These are phyloP conservation scores for Zizania latifolia DNA, from an alignment of 176 grass and related monocot species.

Conservation along the genomic window DNA sequence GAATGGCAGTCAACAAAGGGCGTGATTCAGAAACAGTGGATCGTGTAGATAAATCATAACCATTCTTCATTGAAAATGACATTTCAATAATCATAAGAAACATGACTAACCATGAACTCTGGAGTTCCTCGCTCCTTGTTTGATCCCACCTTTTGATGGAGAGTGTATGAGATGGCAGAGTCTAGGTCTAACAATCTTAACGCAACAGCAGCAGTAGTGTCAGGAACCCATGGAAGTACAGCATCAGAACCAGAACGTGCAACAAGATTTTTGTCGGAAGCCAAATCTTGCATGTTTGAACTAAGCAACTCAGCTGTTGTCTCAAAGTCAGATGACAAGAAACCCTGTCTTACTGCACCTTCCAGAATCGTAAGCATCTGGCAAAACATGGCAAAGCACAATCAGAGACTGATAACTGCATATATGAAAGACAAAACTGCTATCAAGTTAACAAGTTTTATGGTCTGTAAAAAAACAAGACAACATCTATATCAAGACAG, in stretches of 20 bases:
- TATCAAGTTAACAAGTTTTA: background rate
- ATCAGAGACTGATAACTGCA: background rate
- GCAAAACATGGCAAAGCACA: background rate
- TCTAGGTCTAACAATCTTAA: conserved; percentile 79
- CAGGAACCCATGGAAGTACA: conserved; percentile 85
- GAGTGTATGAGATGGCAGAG: conserved; percentile 63
- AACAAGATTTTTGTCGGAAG: conserved; percentile 32
- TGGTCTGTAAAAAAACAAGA: background rate
- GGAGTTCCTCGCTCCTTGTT: conserved; percentile 51
- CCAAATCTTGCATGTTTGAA: conserved; percentile 22
- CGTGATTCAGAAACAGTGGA: background rate
- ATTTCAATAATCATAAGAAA: conserved; percentile 23
- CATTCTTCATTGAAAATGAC: background rate
- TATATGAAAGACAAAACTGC: background rate
- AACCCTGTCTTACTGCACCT: conserved; percentile 65
- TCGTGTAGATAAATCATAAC: background rate
- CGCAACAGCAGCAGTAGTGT: conserved; percentile 62
- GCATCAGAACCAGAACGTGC: conserved; percentile 31
- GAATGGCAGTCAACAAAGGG: background rate
- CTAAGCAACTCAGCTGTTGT: conserved; percentile 72
- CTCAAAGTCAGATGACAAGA: conserved; percentile 68
- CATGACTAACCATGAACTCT: conserved; percentile 55
- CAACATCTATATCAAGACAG: background rate
- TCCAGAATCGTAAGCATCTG: conserved; percentile 82
- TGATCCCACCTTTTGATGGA: conserved; percentile 41